phyloP scores from a whole-genome alignment of 2,329 filamentous ascomycete species.

The Phaeosphaeria sp. region DNA sequence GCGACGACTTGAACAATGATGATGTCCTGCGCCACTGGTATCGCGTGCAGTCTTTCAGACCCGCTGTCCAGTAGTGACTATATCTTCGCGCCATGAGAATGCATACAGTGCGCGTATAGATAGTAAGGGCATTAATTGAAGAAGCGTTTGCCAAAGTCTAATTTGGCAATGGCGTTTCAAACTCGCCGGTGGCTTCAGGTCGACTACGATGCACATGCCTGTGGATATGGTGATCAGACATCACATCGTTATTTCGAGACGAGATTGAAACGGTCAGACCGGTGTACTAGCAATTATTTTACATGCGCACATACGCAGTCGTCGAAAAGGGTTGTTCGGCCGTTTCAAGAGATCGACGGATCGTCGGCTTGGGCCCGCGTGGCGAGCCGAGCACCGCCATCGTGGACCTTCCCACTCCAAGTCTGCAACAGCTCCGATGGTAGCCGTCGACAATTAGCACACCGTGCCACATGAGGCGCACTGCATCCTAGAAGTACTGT shows the following conservation, averaged over 20 bases:
- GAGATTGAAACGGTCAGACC: not conserved
- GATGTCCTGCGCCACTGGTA: not conserved
- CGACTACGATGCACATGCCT: not conserved
- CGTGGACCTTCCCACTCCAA: not conserved
- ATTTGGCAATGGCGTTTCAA: not conserved
- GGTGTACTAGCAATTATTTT: not conserved
- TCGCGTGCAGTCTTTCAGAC: not conserved
- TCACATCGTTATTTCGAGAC: not conserved
- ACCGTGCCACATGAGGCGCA: not conserved
- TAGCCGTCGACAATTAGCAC: not conserved
- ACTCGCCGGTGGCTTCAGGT: too few relatives aligned
- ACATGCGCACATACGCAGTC: not conserved
- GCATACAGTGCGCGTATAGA: too few relatives aligned
- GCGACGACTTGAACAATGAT: too few relatives aligned
- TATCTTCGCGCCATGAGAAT: too few relatives aligned
- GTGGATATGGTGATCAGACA: not conserved
- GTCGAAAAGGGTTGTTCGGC: not conserved
- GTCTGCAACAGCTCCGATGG: not conserved
- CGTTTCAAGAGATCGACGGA: not conserved
- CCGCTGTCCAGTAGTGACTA: too few relatives aligned
- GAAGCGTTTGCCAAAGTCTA: not conserved
- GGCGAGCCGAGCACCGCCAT: not conserved
- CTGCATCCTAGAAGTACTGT: not conserved
- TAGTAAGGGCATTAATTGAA: too few relatives aligned
- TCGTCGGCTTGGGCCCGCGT: not conserved